These are phyloP conservation scores for Ogataea populi-albae DNA, from an alignment of 805 yeast genomes.

Conservation along the genomic window DNA sequence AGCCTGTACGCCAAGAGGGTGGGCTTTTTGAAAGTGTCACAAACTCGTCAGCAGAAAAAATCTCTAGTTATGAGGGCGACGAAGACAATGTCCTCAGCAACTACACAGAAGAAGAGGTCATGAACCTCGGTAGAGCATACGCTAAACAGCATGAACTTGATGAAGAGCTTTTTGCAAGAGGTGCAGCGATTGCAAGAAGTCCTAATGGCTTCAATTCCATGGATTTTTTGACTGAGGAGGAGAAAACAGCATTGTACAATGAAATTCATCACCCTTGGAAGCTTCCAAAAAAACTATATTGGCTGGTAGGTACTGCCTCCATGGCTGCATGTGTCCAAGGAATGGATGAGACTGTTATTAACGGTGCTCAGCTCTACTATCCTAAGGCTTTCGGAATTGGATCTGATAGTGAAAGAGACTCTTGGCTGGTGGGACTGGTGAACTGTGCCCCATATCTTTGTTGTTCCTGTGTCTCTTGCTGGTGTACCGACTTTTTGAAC, in stretches of 20 bases:
- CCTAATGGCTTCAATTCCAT: slow-evolving; percentile 56
- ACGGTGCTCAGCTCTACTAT: slow-evolving; percentile 67
- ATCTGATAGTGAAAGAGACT: slow-evolving; percentile 43
- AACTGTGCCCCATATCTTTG: slow-evolving; percentile 72
- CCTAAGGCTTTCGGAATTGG: slow-evolving; percentile 55
- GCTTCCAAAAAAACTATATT: slow-evolving; percentile 45
- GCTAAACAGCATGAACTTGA: slow-evolving; percentile 56
- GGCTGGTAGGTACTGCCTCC: slow-evolving; percentile 61
- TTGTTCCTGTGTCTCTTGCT: slow-evolving; percentile 57
- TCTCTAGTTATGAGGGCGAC: slow-evolving; percentile 6
- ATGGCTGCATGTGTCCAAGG: slow-evolving; percentile 80
- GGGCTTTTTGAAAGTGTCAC: slow-evolving; percentile 15
- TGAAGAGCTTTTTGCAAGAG: slow-evolving; percentile 57
- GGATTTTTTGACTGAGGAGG: slow-evolving; percentile 52
- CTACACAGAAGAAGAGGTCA: slow-evolving; percentile 59
- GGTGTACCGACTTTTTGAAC: slow-evolving; percentile 63
- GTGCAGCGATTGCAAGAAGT: slow-evolving; percentile 63
- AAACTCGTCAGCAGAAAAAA: slow-evolving; percentile 5
- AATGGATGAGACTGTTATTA: slow-evolving; percentile 74
- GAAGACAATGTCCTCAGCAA: slow-evolving; percentile 50
- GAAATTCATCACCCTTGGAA: slow-evolving; percentile 49
- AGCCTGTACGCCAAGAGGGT: slow-evolving; percentile 9
- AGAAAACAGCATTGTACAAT: slow-evolving; percentile 46
- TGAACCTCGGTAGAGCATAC: slow-evolving; percentile 66
- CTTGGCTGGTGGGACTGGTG: slow-evolving; percentile 60